Conservation (phyloP, 176 grass and related monocot species). For the Typha latifolia region DNA sequence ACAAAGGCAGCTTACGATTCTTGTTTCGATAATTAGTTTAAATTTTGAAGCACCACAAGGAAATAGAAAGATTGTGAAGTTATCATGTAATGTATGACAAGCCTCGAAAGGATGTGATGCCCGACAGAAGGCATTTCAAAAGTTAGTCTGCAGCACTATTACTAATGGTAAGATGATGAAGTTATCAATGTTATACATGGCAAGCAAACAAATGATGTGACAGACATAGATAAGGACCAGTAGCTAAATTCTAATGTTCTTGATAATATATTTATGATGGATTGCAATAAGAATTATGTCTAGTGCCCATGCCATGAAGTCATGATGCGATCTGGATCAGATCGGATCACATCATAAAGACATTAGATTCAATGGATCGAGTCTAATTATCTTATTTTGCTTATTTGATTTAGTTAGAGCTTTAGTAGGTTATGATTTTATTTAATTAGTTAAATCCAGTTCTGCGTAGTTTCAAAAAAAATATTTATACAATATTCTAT, state of each 20-base stretch:
- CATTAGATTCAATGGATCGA: too few relatives aligned
- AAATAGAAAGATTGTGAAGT: not conserved
- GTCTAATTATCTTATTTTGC: too few relatives aligned
- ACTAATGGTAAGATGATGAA: not conserved
- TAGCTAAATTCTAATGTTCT: not conserved
- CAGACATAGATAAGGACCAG: not conserved
- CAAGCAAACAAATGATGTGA: not conserved
- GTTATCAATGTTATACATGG: not conserved
- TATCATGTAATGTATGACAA: not conserved
- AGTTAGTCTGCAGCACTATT: too few relatives aligned
- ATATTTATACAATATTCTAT: too few relatives aligned
- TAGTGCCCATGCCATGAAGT: not conserved
- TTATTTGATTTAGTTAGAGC: too few relatives aligned
- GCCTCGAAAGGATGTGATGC: too few relatives aligned
- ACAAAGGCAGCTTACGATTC: not conserved
- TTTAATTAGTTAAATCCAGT: too few relatives aligned
- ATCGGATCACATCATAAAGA: too few relatives aligned
- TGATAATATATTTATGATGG: not conserved
- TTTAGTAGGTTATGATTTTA: too few relatives aligned
- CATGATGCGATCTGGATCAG: too few relatives aligned
- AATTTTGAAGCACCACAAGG: not conserved
- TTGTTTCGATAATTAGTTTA: not conserved
- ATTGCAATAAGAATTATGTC: not conserved
- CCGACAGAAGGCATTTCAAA: too few relatives aligned
- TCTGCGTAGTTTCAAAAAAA: too few relatives aligned